Evolutionary conservation across 148 eudicot genomes (phyloP).

Genomic region (Nyssa sinensis): DNA sequence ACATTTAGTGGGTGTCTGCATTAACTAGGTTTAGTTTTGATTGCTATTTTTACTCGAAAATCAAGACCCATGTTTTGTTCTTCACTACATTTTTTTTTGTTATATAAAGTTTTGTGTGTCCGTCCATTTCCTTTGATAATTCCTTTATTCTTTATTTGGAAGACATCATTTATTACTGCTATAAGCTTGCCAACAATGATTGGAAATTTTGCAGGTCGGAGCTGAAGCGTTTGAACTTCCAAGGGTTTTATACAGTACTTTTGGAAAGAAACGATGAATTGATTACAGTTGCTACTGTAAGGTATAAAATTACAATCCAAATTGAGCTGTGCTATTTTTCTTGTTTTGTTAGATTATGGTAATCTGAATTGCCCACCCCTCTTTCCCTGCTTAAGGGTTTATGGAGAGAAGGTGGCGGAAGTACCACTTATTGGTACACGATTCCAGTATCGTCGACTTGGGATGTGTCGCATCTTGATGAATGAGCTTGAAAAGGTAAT

Average conservation of each 20-base stretch:
- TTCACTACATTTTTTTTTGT: background rate
- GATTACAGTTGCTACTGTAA: slow-evolving; percentile 66
- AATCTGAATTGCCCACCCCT: slow-evolving; percentile 14
- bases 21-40: background rate
- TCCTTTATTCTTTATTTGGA: background rate
- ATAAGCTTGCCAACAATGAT: background rate
- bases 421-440: slow-evolving; percentile 89
- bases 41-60: background rate
- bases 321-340: background rate
- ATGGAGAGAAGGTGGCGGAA: slow-evolving; percentile 83
- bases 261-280: slow-evolving; percentile 84
- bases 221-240: slow-evolving; percentile 72
- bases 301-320: slow-evolving; percentile 39
- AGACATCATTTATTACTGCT: background rate
- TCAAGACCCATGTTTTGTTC: background rate
- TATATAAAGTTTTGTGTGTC: background rate
- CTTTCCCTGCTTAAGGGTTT: slow-evolving; percentile 40
- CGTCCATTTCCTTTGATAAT: background rate
- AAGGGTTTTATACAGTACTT: slow-evolving; percentile 79
- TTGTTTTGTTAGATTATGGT: slow-evolving; percentile 5
- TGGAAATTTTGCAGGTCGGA: slow-evolving; percentile 57
- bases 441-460: slow-evolving; percentile 72
- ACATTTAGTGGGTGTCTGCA: too few relatives aligned
- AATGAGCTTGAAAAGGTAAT: slow-evolving; percentile 85
- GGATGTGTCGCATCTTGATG: slow-evolving; percentile 89